Conservation (phyloP, 1,284 basidiomycete species). For the Boletus subluridellus region DNA sequence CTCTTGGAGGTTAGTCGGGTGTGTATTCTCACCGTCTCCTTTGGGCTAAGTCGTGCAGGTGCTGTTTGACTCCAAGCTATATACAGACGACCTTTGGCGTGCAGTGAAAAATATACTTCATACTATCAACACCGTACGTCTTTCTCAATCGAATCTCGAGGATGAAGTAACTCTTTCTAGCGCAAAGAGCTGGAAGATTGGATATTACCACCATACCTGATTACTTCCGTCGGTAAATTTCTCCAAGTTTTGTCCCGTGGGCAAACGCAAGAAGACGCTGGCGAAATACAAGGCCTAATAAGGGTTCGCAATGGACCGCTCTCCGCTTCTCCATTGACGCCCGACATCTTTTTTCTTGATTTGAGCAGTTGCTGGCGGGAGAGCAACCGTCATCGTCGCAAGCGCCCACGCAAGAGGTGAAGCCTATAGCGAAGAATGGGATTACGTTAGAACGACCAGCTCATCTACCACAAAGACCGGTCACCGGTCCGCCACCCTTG, state of each 20-base stretch:
- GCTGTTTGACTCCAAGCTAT: slow-evolving; percentile 34
- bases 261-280: slow-evolving; percentile 28
- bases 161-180: slow-evolving; percentile 34
- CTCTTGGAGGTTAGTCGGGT: slow-evolving; percentile 46
- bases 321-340: slow-evolving; percentile 43
- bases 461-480: slow-evolving; percentile 30
- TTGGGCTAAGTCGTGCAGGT: slow-evolving; percentile 28
- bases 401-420: slow-evolving; percentile 15
- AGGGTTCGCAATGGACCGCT: slow-evolving; percentile 64
- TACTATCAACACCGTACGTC: slow-evolving; percentile 44
- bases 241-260: slow-evolving; percentile 30
- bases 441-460: slow-evolving; percentile 22
- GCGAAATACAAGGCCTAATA: slow-evolving; percentile 49
- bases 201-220: slow-evolving; percentile 44
- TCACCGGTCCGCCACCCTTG: slow-evolving; percentile 11
- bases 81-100: slow-evolving; percentile 35
- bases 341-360: slow-evolving; percentile 47
- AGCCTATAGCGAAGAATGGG: slow-evolving; percentile 17
- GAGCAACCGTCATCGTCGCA: slow-evolving; percentile 24
- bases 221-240: slow-evolving; percentile 41
- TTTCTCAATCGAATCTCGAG: slow-evolving; percentile 4
- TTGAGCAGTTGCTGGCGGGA: slow-evolving; percentile 50
- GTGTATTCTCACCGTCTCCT: neutral
- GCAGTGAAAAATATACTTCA: slow-evolving; percentile 42
- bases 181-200: slow-evolving; percentile 43